Evolutionary conservation across 1,284 basidiomycete species (phyloP).

Genomic region (Earliella scabrosa): DNA sequence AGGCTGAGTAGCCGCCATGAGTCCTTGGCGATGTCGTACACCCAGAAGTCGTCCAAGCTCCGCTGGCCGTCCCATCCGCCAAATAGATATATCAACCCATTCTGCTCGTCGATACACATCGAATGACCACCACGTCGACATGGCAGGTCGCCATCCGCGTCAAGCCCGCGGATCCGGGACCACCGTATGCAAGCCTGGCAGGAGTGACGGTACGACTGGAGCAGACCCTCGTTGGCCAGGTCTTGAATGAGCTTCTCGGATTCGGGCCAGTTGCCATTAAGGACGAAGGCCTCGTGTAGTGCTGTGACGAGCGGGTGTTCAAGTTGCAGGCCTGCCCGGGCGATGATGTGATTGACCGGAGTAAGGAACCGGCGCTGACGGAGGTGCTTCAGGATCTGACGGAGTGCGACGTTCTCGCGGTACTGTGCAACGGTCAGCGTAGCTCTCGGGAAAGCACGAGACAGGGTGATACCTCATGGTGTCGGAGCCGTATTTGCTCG

Average conservation of each 20-base stretch:
- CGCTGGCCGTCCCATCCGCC: constrained; percentile 82
- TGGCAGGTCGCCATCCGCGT: constrained; percentile 67
- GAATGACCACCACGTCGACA: constrained; percentile 77
- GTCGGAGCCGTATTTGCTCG: constrained; percentile 49
- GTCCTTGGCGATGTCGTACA: constrained; percentile 65
- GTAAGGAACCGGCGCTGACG: constrained; percentile 75
- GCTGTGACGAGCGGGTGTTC: constrained; percentile 77
- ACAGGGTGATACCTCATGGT: constrained; percentile 58
- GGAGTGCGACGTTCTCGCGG: constrained; percentile 65
- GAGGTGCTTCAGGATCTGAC: constrained; percentile 79
- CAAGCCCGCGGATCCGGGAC: constrained; percentile 57
- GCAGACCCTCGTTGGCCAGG: constrained; percentile 58
- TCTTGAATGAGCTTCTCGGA: constrained; percentile 59
- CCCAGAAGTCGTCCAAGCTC: constrained; percentile 82
- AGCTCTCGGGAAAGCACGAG: not conserved
- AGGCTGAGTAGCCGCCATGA: constrained; percentile 68
- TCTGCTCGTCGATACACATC: constrained; percentile 77
- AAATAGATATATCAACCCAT: constrained; percentile 73
- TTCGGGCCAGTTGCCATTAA: constrained; percentile 65
- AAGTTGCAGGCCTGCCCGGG: constrained; percentile 57
- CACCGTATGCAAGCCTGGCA: constrained; percentile 62
- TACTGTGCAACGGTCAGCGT: constrained; percentile 46
- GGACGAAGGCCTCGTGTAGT: constrained; percentile 68
- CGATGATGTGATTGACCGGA: constrained; percentile 65
- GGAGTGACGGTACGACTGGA: constrained; percentile 59